Conservation (phyloP, 1,139 yeast species). For the Pichia sp. region DNA sequence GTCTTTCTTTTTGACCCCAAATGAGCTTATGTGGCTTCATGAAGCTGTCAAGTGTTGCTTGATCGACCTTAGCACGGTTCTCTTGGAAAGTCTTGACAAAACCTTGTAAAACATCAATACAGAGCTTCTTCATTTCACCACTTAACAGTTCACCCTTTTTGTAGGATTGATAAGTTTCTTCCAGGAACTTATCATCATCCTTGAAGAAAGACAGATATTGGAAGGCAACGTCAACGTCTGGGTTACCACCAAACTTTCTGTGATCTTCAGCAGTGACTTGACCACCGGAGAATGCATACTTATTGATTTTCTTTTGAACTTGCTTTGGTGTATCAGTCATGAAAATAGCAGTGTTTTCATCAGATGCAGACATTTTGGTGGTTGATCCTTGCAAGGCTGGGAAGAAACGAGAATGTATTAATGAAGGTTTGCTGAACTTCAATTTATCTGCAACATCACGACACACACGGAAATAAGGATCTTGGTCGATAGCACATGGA, state of each 20-base stretch:
- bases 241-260: constrained; percentile 82
- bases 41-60: constrained; percentile 58
- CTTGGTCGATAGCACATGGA: constrained; percentile 99
- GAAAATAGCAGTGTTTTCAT: constrained; percentile 71
- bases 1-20: constrained; percentile 65
- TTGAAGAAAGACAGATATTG: constrained; percentile 87
- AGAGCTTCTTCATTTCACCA: constrained; percentile 88
- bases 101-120: constrained; percentile 72
- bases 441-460: constrained; percentile 96
- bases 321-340: constrained; percentile 93
- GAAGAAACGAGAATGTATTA: constrained; percentile 92
- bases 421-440: constrained; percentile 83
- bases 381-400: constrained; percentile 98
- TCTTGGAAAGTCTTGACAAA: constrained; percentile 80
- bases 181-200: constrained; percentile 79
- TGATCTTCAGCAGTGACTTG: constrained; percentile 84
- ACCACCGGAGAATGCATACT: constrained; percentile 97
- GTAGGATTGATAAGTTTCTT: constrained; percentile 56
- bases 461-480: constrained; percentile 96
- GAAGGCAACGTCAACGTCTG: constrained; percentile 92
- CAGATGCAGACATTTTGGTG: constrained; percentile 96
- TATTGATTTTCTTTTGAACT: constrained; percentile 90
- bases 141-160: constrained; percentile 76
- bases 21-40: constrained; percentile 83
- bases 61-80: constrained; percentile 60